phyloP scores from a whole-genome alignment of 768 basidiomycete species.

The Saitozyma podzolica region DNA sequence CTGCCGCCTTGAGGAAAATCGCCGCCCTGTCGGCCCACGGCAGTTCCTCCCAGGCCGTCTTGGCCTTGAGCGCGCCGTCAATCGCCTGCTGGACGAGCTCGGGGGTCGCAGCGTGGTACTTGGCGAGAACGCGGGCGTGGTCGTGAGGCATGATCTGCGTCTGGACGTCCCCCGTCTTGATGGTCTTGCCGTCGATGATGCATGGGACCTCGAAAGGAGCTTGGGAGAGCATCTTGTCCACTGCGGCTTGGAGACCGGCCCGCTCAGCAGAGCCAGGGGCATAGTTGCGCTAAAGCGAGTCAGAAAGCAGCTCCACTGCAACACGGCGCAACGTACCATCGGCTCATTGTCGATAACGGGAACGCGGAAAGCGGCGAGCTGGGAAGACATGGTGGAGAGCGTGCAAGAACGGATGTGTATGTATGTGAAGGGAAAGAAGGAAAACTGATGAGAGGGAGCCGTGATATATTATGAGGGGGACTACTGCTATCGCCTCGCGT shows the following conservation, averaged over 20 bases:
- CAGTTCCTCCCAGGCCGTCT: constrained; percentile 84
- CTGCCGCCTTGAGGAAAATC: constrained; percentile 97
- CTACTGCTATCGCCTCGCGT: background rate
- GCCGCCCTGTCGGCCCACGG: constrained; percentile 97
- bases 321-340: constrained; percentile 62
- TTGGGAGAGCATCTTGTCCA: constrained; percentile 75
- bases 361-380: constrained; percentile 78
- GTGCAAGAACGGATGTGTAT: background rate
- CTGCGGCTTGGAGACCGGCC: constrained; percentile 66
- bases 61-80: constrained; percentile 80
- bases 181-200: constrained; percentile 81
- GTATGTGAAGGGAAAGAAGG: background rate
- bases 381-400: constrained; percentile 18
- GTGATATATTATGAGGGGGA: background rate
- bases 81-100: constrained; percentile 76
- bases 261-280: constrained; percentile 77
- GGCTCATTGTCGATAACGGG: constrained; percentile 89
- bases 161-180: constrained; percentile 75
- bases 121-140: constrained; percentile 75
- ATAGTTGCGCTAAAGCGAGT: constrained; percentile 57
- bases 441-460: background rate
- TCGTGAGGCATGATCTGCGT: constrained; percentile 84
- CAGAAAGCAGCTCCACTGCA: background rate
- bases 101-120: constrained; percentile 84
- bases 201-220: constrained; percentile 91